Evolutionary conservation across 1,284 basidiomycete species (phyloP), one percentile per base, ranked within the genome.

Genomic region (Rhodofomes roseus): DNA sequence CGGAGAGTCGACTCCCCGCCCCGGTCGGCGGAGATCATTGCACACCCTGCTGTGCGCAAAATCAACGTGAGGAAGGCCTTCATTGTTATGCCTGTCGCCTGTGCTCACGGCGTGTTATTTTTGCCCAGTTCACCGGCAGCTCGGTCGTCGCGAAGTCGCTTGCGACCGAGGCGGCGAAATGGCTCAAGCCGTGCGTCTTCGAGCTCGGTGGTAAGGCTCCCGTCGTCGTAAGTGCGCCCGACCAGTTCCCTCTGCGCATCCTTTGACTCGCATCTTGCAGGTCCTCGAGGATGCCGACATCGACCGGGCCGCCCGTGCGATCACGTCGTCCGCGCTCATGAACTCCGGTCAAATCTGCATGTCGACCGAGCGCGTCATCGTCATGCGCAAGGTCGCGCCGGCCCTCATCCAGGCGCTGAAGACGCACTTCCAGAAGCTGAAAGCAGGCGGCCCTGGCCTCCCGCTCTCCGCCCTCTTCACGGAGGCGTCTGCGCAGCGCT

Each of bases 311-410:
- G 82, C 86, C 0, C 75, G 74, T 52, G 72, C 74, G 48, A 81
- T 88, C 64, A 74, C 81, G 18, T 81, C 76, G 39, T 85, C 83
- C 11, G 82, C 82, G 1, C 78, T 88, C 66, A 63, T 83, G 39
- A 80, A 86, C 70, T 84, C 82, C 2, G 87, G 87, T 1, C 79
- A 89, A 72, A 77, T 89, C 54, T 89, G 88, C 74, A 88, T 89
- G 85, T 84, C 84, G 1, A 83, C 85, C 1, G 85, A 87, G 65
- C 82, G 87, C 22, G 78, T 89, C 23, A 79, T 90, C 54, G 84
- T 86, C 8, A 82, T 85, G 63, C 66, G 76, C 25, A 70, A 68
- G 8, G 71, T 75, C 25, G 71, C 76, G 1, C 69, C 76, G 1
- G 59, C 63, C 1, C 71, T 83, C 6, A 67, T 80, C 8, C 65